Conservation (phyloP, 306 rosid genomes). For the Lathyrus oleraceus region DNA sequence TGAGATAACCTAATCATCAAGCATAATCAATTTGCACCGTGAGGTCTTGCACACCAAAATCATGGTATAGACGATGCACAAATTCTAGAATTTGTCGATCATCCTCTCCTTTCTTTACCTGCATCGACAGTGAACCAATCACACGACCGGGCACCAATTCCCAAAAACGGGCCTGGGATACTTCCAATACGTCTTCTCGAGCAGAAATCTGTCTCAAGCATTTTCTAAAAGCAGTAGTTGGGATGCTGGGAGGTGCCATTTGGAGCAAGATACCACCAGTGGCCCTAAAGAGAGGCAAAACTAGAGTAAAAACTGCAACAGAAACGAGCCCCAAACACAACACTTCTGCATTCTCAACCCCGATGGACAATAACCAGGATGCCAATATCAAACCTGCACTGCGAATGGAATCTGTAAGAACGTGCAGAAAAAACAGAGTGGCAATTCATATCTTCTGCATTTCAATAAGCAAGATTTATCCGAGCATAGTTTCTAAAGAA, state of each 20-base stretch:
- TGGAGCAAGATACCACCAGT: constrained; percentile 92
- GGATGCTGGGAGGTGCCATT: constrained; percentile 91
- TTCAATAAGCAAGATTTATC: constrained; percentile 85
- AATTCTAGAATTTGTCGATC: constrained; percentile 65
- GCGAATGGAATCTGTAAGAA: constrained; percentile 98
- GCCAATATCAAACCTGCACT: constrained; percentile 99
- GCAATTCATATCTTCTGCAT: constrained; percentile 96
- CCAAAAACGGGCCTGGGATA: constrained; percentile 86
- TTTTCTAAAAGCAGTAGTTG: constrained; percentile 85
- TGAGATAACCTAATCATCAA: constrained; percentile 44
- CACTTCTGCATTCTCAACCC: constrained; percentile 98
- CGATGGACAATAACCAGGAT: constrained; percentile 90
- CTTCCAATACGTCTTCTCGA: constrained; percentile 73
- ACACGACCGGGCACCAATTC: constrained; percentile 92
- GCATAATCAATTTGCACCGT: constrained; percentile 70
- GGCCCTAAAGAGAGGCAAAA: constrained; percentile 88
- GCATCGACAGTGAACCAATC: constrained; percentile 74
- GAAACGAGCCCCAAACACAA: constrained; percentile 95
- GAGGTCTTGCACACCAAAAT: constrained; percentile 84
- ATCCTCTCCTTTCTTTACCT: constrained; percentile 72
- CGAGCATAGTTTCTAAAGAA: constrained; percentile 99
- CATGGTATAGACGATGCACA: constrained; percentile 88
- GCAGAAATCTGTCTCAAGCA: constrained; percentile 91
- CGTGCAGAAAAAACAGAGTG: constrained; percentile 92
- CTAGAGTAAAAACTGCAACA: constrained; percentile 80